These are phyloP conservation scores for Alternaria sp. DNA, from an alignment of 2,329 filamentous ascomycete genomes.

Conservation along the genomic window DNA sequence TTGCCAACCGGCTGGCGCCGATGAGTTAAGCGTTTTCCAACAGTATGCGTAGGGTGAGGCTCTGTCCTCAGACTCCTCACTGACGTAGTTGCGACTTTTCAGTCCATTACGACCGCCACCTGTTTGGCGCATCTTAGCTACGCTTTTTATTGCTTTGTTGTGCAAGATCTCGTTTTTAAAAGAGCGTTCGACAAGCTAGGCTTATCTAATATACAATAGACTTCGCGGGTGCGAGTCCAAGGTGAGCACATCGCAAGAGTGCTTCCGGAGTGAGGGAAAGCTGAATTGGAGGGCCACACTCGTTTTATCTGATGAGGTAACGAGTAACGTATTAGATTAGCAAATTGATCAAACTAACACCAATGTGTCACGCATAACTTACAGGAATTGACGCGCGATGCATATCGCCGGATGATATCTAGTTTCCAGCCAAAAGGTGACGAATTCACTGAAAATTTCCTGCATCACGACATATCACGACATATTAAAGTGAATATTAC, in stretches of 20 bases:
- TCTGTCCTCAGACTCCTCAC: constrained; percentile 9
- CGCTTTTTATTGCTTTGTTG: constrained; percentile 6
- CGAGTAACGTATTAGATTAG: constrained; percentile 10
- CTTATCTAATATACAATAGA: constrained; percentile 10
- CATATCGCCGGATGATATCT: background rate
- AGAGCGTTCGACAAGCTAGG: constrained; percentile 8
- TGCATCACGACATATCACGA: background rate
- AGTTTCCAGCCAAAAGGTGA: background rate
- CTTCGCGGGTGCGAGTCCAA: constrained; percentile 7
- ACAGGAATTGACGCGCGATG: background rate
- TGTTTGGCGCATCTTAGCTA: constrained; percentile 15
- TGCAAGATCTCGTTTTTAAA: background rate
- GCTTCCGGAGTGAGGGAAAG: background rate
- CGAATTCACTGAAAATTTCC: background rate
- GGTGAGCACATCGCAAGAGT: background rate
- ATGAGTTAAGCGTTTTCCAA: constrained; percentile 20
- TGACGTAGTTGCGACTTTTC: constrained; percentile 11
- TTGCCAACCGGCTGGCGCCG: constrained; percentile 31
- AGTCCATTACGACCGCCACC: constrained; percentile 11
- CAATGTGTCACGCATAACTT: background rate
- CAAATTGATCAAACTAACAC: constrained; percentile 11
- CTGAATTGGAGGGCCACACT: constrained; percentile 2
- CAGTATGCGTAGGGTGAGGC: constrained; percentile 17
- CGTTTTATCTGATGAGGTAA: background rate
- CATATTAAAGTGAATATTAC: background rate